Evolutionary conservation across 345 rosid species (phyloP).

Genomic region (Cardamine resedifolia): DNA sequence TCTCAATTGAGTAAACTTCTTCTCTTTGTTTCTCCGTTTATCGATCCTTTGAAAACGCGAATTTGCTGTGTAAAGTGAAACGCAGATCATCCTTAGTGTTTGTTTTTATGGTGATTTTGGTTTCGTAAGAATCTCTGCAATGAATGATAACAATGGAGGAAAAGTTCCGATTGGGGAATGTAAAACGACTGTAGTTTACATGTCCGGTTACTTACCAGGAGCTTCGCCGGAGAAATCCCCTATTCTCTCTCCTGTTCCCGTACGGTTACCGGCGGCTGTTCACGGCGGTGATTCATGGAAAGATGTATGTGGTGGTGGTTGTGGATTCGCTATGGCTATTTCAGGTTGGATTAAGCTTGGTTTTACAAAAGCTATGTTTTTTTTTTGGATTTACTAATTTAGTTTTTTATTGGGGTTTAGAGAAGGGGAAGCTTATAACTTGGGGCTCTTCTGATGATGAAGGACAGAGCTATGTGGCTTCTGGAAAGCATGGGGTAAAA

Average conservation of each 20-base stretch:
- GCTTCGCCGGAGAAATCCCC: constrained; percentile 63
- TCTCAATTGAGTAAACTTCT: constrained; percentile 7
- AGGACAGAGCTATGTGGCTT: constrained; percentile 66
- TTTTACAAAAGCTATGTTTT: neutral
- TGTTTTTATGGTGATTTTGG: constrained; percentile 1
- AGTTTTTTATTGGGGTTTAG: constrained; percentile 36
- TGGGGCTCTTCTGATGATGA: constrained; percentile 84
- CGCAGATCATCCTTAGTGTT: neutral
- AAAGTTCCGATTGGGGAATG: constrained; percentile 41
- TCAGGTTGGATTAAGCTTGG: constrained; percentile 50
- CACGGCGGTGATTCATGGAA: constrained; percentile 57
- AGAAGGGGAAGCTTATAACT: constrained; percentile 69
- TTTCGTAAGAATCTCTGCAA: constrained; percentile 20
- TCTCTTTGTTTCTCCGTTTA: neutral
- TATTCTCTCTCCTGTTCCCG: constrained; percentile 48
- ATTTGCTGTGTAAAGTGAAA: constrained; percentile 2
- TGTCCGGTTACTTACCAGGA: constrained; percentile 87
- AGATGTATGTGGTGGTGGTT: constrained; percentile 78
- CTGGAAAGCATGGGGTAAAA: constrained; percentile 87
- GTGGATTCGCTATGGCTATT: constrained; percentile 85
- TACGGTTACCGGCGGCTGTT: constrained; percentile 35
- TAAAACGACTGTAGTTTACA: constrained; percentile 43
- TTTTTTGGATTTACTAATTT: neutral
- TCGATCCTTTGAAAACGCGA: neutral
- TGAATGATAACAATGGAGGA: constrained; percentile 37